These are phyloP conservation scores for Tetracentron sinense DNA, from an alignment of 164 flowering plant species.

Conservation along the genomic window DNA sequence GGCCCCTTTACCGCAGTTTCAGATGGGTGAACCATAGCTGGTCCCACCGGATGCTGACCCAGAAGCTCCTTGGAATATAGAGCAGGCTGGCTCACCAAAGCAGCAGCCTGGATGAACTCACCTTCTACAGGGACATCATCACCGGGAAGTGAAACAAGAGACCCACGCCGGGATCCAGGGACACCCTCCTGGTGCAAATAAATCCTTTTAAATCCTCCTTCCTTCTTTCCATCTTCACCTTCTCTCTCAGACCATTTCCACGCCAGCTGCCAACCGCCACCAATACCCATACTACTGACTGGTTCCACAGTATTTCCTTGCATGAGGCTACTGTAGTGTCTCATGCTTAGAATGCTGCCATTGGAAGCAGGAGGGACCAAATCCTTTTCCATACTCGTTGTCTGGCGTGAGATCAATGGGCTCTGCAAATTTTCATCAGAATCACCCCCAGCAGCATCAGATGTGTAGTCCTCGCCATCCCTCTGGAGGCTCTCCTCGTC, in stretches of 20 bases:
- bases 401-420: constrained; percentile 54
- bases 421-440: constrained; percentile 46
- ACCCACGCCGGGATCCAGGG: constrained; percentile 43
- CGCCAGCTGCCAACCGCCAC: constrained; percentile 49
- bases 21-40: constrained; percentile 54
- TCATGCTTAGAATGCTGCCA: constrained; percentile 42
- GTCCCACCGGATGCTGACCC: constrained; percentile 46
- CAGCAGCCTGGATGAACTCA: constrained; percentile 49
- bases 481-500: constrained; percentile 48
- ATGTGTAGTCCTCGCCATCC: constrained; percentile 39
- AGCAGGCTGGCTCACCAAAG: constrained; percentile 53
- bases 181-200: constrained; percentile 50
- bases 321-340: constrained; percentile 34
- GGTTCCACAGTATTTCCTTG: constrained; percentile 39
- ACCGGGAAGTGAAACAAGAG: constrained; percentile 46
- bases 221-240: constrained; percentile 46
- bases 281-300: constrained; percentile 44
- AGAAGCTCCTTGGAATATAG: constrained; percentile 45
- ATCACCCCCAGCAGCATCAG: constrained; percentile 38
- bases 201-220: constrained; percentile 49
- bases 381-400: constrained; percentile 43
- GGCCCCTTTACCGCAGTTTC: constrained; percentile 36
- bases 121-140: constrained; percentile 29
- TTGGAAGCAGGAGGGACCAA: constrained; percentile 37
- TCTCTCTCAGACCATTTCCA: constrained; percentile 48